Base-by-base conservation (phyloP, 2,329 filamentous ascomycete species). In the Coleophoma eucalyptorum region DNA sequence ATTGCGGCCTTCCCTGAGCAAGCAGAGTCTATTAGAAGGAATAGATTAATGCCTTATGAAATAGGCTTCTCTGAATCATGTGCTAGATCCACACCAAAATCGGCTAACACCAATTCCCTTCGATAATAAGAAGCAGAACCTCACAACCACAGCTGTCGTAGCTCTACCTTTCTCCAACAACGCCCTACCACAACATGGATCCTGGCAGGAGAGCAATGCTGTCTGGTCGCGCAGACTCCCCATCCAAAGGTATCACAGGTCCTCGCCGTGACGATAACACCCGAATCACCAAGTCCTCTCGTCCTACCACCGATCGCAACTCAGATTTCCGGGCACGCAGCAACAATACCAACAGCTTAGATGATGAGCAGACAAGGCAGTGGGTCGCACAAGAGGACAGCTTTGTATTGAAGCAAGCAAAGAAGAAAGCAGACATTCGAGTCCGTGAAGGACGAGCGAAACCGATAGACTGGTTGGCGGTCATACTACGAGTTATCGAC, bases 401-500 rank as follows among this genome's bases (percentile, higher is more conserved):
- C 57, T 99, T 99, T 65, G 94, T 97, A 50, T 75, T 99, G 64
- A 92, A 91, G 70, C 94, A 99, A 72, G 88, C 93, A 43, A 99
- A 97, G 78, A 97, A 95, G 76, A 97, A 97, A 75, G 93, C 94
- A 40, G 89, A 92, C 58, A 95, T 99, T 60, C 87, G 94, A 38
- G 91, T 97, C 43, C 89, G 91, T 60, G 92, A 95, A 69, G 88
- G 89, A 11, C 84, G 95, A 59, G 92, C 93, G 50, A 92, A 90
- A 65, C 89, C 93, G 10, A 93, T 97, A 63, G 94, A 99, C 72
- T 92, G 89, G 77, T 80, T 99, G 43, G 90, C 92, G 1, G 94
- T 97, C 63, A 95, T 89, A 54, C 74, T 99, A 56, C 86, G 90
- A 58, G 89, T 93, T 56, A 86, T 97, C 58, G 94, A 99, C 66